Evolutionary conservation across 2,329 filamentous ascomycete species (phyloP).

Genomic region (Ceratocystis lukuohia): DNA sequence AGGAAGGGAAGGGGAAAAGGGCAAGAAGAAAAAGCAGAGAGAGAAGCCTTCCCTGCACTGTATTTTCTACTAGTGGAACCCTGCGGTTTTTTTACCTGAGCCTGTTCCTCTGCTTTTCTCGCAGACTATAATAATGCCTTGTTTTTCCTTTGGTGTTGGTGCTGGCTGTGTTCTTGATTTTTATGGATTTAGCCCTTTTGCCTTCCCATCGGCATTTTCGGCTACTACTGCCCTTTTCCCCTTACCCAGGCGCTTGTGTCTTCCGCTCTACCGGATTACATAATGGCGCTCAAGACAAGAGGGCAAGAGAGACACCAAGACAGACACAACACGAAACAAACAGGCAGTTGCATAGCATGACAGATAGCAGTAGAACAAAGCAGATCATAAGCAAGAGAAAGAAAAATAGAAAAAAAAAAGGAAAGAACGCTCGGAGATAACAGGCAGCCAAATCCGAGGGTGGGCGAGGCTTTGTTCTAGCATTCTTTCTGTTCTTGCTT

Average conservation of each 20-base stretch:
- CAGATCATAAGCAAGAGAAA: background rate
- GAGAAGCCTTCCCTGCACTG: background rate
- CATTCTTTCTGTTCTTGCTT: background rate
- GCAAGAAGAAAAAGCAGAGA: background rate
- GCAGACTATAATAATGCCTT: too few relatives aligned
- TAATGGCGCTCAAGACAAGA: constrained; percentile 2
- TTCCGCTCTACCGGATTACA: constrained; percentile 19
- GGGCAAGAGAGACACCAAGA: background rate
- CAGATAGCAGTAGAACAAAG: background rate
- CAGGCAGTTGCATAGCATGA: background rate
- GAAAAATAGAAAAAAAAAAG: background rate
- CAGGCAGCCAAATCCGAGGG: background rate
- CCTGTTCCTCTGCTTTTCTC: background rate
- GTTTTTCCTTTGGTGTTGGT: background rate
- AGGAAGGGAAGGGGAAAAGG: background rate
- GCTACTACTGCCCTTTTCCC: constrained; percentile 16
- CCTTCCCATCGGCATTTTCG: constrained; percentile 19
- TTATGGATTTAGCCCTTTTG: constrained; percentile 11
- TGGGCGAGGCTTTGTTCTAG: background rate
- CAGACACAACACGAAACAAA: background rate
- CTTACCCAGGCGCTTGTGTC: constrained; percentile 1
- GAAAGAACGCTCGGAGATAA: background rate
- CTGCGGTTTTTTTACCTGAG: background rate
- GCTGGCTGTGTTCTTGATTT: background rate
- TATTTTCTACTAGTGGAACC: background rate